Base-by-base conservation (phyloP, 176 grass and related monocot genomes). In the Raddia guianensis region DNA sequence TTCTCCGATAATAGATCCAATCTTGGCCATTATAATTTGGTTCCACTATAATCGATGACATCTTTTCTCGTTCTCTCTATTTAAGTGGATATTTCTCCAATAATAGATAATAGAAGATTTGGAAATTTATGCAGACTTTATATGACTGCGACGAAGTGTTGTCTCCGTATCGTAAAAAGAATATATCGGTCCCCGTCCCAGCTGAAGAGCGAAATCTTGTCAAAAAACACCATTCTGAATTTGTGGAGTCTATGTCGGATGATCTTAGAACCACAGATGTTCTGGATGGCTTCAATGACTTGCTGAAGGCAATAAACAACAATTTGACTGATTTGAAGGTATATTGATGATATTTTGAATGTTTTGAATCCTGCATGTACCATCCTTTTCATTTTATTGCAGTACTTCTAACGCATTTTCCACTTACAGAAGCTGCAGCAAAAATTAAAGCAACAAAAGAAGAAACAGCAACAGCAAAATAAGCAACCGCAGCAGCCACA, bases 251-350 rank as follows among this genome's bases (percentile, higher is more conserved):
- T 62, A 99, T 99, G 96, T 87, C 86, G 8, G 91, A 93, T 48
- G 96, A 99, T 87, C 76, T 96, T 55, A 83, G 87, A 66, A 99
- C 93, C 13, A 90, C 89, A 60, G 86, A 91, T 91, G 93, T 99
- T 70, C 82, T 99, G 68, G 96, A 99, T 91, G 93, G 92, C 62
- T 81, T 99, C 61, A 83, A 80, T 79, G 82, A 99, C 14, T 91
- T 84, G n/a, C 71, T 99, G 66, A 99, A 95, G 87, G 72, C 89
- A 16, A 90, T 99, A 80, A 99, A 99, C 73, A 79, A 89, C 76
- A 93, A 85, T 87, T 82, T 99, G 65, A 95, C 86, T 60, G 90
- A 95, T 59, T 83, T 95, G 21, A 95, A 95, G 96, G 96, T 91
- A 88, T 78, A 49, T 37, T 77, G 12, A 44, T 68, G 8, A 14